Evolutionary conservation across 1,284 basidiomycete species (phyloP).

Genomic region (Sporisorium reilianum): DNA sequence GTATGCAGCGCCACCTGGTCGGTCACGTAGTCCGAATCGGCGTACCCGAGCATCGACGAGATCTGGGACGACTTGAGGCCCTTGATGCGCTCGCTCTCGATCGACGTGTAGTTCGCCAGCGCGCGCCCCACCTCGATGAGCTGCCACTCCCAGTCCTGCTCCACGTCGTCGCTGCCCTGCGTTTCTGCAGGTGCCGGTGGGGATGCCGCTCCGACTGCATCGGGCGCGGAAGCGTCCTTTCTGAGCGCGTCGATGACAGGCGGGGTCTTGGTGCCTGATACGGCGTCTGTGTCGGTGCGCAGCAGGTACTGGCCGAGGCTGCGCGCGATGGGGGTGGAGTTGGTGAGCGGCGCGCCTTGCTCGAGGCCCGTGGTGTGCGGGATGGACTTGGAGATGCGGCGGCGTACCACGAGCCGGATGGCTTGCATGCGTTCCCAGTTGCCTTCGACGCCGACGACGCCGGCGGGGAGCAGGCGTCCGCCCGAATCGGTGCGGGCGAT

Average conservation of each 20-base stretch:
- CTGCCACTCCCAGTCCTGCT: conserved; percentile 74
- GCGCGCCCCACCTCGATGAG: conserved; percentile 91
- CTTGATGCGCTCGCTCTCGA: conserved; percentile 88
- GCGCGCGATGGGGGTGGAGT: conserved; percentile 15
- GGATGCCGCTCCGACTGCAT: background rate
- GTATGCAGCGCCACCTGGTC: conserved; percentile 72
- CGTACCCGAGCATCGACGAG: conserved; percentile 85
- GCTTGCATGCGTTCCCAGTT: conserved; percentile 94
- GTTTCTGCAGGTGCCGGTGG: background rate
- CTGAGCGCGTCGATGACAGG: conserved; percentile 44
- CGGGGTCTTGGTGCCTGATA: conserved; percentile 30
- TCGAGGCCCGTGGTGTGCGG: conserved; percentile 31
- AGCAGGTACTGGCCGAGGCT: conserved; percentile 42
- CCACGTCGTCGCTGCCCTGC: background rate
- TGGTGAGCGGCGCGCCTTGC: conserved; percentile 24
- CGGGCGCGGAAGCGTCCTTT: conserved; percentile 13
- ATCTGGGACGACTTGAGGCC: conserved; percentile 79
- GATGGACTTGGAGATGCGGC: conserved; percentile 21
- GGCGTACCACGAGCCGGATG: conserved; percentile 81
- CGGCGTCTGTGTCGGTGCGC: conserved; percentile 18
- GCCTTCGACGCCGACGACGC: conserved; percentile 87
- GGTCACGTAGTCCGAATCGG: conserved; percentile 95
- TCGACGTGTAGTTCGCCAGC: conserved; percentile 93
- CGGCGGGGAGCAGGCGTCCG: conserved; percentile 88
- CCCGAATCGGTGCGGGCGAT: conserved; percentile 86